Evolutionary conservation across 1,139 yeast species (phyloP).

Genomic region (Scheffersomyces titani): DNA sequence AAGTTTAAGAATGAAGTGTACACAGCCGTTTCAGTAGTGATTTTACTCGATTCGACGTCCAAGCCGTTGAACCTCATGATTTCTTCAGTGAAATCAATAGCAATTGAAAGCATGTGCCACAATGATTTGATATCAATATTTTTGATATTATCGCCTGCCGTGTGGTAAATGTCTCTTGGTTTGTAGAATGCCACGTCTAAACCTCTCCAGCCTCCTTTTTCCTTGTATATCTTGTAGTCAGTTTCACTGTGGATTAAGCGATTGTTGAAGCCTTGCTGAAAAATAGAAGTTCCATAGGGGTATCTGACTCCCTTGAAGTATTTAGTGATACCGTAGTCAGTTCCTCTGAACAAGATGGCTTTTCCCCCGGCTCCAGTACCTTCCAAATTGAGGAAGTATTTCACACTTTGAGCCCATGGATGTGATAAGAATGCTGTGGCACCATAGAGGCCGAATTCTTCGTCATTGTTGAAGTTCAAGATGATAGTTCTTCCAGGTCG

Average conservation of each 20-base stretch:
- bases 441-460: constrained; percentile 87
- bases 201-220: constrained; percentile 69
- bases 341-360: constrained; percentile 79
- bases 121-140: constrained; percentile 65
- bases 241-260: constrained; percentile 80
- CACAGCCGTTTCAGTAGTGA: constrained; percentile 46
- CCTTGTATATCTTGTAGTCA: constrained; percentile 73
- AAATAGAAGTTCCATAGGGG: constrained; percentile 78
- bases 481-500: constrained; percentile 73
- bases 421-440: constrained; percentile 75
- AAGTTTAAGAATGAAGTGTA: constrained; percentile 63
- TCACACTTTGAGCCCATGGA: constrained; percentile 67
- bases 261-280: constrained; percentile 79
- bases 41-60: constrained; percentile 24
- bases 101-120: constrained; percentile 79
- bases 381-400: constrained; percentile 78
- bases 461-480: constrained; percentile 86
- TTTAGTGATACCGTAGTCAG: constrained; percentile 68
- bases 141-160: constrained; percentile 67
- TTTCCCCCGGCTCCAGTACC: constrained; percentile 97
- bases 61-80: constrained; percentile 40
- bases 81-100: constrained; percentile 59
- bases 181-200: constrained; percentile 64
- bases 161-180: constrained; percentile 85
- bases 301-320: constrained; percentile 50